Base-by-base conservation (phyloP, 306 rosid genomes). In the Crotalaria pallida region DNA sequence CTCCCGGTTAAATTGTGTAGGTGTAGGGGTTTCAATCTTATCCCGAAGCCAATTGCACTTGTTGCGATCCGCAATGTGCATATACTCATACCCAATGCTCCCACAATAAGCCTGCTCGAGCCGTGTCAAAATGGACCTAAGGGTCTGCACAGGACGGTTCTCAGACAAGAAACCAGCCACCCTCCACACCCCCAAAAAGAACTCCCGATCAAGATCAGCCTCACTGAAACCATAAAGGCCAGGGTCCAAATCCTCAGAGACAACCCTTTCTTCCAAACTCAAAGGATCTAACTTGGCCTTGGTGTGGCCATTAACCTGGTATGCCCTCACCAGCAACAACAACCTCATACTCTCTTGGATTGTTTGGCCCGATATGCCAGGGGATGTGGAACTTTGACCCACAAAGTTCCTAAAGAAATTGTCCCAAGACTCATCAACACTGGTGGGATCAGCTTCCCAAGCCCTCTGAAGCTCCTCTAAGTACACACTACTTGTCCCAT, bases 31-130 rank as follows among this genome's bases (percentile, higher is more conserved):
- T 77, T 94, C 97, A 80, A 94, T 90, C 86, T 80, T 94, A 74
- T 94, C 86, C 73, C 97, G 87, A 69, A 94, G 79, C 97, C 97
- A 88, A 67, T 94, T 94, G 75, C 97, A 88, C 74, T 91, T 90
- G 1, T 88, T 66, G 5, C 96, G 89, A 58, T 94, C 89, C 0
- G 96, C 92, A 40, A 94, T 90, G 74, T 94, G 98, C 99, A 94
- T 94, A 73, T 94, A 94, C 83, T 94, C 99, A 53, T 76, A 94
- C 34, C 96, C 99, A 71, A 94, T 88, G 77, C 87, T 89, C 31
- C 99, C 99, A 70, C 97, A 91, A 73, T 94, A 94, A 48, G 99
- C 92, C 80, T 94, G 99, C 79, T 94, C 99, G 58, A 94, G 97
- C 18, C 96, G 83, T 15, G 96, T 94, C 85, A 94, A 80, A 51